Evolutionary conservation across 2,329 filamentous ascomycete species (phyloP), one percentile per base, ranked within the genome.

Genomic region (Ascochyta viciae-villosae): DNA sequence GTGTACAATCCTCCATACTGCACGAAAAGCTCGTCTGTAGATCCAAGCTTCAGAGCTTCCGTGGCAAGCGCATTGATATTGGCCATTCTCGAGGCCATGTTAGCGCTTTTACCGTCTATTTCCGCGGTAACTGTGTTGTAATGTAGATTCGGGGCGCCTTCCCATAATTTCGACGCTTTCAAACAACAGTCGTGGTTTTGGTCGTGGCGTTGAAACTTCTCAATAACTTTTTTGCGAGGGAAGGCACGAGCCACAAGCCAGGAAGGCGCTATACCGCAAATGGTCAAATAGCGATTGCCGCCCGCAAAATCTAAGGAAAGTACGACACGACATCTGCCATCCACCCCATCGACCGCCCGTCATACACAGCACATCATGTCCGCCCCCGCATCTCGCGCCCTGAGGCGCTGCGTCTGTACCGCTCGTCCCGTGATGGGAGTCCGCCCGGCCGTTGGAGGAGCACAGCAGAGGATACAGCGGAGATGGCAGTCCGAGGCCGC

Each of bases 401-500:
- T 78, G 47, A 75, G 79, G 67, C 74, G 74, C 67, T 81, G 77
- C 72, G 70, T 77, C 62, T 79, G 76, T 66, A 70, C 62, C 43
- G 65, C 70, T 42, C 61, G 63, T 51, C 58, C 67, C 13, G 50
- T 60, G 41, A 53, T 67, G 31, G 61, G 65, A 62, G 56, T 64
- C 61, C 70, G 72, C 59, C 68, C 69, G 64, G 65, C 71, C 54
- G 61, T 69, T 64, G 70, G 66, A 55, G 64, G 67, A 59, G 62
- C 72, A 73, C 74, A 74, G 60, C 74, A 72, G 47, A 68, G 66
- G 63, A 67, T 70, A 61, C 67, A 86, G 74, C 87, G 90, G 80
- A 87, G 95, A 85, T 93, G 91, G 89, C 90, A 95, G 79, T 94
- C 92, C 61, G 90, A 93, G 70, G 87, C 84, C 52, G 87, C 85